These are phyloP conservation scores for Camptophora hylomeconis DNA, from an alignment of 2,329 filamentous ascomycete species.

Conservation along the genomic window DNA sequence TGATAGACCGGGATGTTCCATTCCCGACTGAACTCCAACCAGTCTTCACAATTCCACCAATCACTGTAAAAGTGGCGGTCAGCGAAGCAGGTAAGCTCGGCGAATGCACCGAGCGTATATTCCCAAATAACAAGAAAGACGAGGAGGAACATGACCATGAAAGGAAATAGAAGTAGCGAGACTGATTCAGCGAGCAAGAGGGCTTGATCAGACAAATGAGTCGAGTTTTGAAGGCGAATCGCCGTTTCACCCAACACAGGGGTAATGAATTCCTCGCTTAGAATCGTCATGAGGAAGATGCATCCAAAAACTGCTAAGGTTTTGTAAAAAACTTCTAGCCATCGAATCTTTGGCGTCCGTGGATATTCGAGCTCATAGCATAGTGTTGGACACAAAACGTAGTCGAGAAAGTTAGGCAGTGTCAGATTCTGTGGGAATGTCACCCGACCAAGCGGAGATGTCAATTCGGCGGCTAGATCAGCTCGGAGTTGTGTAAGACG, in stretches of 20 bases:
- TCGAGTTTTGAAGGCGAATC: slow-evolving; percentile 34
- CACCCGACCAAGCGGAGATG: slow-evolving; percentile 75
- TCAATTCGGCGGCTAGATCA: slow-evolving; percentile 80
- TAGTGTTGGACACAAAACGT: slow-evolving; percentile 79
- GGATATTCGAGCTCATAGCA: slow-evolving; percentile 98
- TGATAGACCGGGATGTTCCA: slow-evolving; percentile 98
- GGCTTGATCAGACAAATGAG: slow-evolving; percentile 47
- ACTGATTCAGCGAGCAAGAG: slow-evolving; percentile 83
- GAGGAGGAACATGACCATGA: slow-evolving; percentile 89
- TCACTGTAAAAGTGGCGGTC: slow-evolving; percentile 85
- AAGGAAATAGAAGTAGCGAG: slow-evolving; percentile 84
- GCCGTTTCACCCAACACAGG: slow-evolving; percentile 70
- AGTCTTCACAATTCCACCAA: slow-evolving; percentile 52
- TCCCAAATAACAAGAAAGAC: slow-evolving; percentile 98
- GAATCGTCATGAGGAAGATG: slow-evolving; percentile 85
- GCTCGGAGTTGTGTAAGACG: slow-evolving; percentile 60
- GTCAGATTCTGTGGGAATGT: slow-evolving; percentile 87
- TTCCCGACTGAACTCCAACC: slow-evolving; percentile 83
- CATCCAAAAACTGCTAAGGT: slow-evolving; percentile 84
- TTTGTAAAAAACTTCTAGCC: slow-evolving; percentile 72
- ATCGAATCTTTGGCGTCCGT: slow-evolving; percentile 59
- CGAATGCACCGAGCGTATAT: slow-evolving; percentile 86
- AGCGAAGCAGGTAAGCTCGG: slow-evolving; percentile 84
- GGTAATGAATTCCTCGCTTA: slow-evolving; percentile 88
- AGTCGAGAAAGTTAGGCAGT: slow-evolving; percentile 70